Base-by-base conservation (phyloP, 768 basidiomycete genomes). In the Astraeus odoratus region DNA sequence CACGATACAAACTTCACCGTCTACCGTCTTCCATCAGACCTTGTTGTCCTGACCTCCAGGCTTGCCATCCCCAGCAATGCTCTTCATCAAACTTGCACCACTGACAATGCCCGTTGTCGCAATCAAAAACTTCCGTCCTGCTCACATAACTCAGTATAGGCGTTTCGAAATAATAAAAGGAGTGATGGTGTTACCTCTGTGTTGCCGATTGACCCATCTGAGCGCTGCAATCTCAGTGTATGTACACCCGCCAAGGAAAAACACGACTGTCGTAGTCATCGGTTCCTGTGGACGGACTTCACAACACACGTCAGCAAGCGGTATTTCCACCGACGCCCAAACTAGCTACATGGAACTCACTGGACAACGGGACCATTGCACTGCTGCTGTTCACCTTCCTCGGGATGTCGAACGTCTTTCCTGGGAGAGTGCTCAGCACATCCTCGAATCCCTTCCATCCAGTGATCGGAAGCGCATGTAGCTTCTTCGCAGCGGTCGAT, bases 381-480 rank as follows among this genome's bases (percentile, higher is more conserved):
- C 58, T 60, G 15, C 64, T 52, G n/a, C 1, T 18, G n/a, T 30
- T 40, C 40, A 58, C 58, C 52, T 70, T 72, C 58, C 78, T 83
- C 24, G 71, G 67, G 27, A 88, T 75, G 64, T 99, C 94, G 33
- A 96, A 77, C 18, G 83, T 87, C 58, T 81, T 79, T 2, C 96
- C 96, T 0, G 92, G 88, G 44, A 98, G 81, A 43, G 74, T 72
- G 27, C 76, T 76, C 18, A 96, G 60, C 12, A 89, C 77, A 56
- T 98, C 95, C 64, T 98, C 96, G 58, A 99, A 92, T 19, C 93
- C 95, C 63, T 88, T 95, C 94, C 95, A 99, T 2, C 95, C 95
- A 8, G 86, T 78, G 47, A 99, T 86, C 2, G 91, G 86, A 63
- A 96, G 93, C 1, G 93, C 92, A 58, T 81, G 84, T 31, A 86